Evolutionary conservation across 345 rosid genomes (phyloP), one percentile per base, ranked within the genome.

Genomic region (Draba incana): DNA sequence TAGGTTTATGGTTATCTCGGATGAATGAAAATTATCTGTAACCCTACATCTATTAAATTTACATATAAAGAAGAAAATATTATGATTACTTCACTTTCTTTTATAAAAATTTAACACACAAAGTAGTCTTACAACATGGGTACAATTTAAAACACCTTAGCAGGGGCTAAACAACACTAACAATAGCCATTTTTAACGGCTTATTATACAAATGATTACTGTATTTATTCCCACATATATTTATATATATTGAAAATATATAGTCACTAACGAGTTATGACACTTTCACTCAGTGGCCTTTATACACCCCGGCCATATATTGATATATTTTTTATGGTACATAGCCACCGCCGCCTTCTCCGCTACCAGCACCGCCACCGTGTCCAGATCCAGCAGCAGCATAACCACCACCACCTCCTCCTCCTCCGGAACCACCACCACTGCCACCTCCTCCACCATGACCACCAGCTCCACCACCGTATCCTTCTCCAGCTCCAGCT

Each of bases 401-500:
- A 48, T 67, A 67, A 43, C 76, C 70, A 50, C 74, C 73, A 20
- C 78, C 78, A 15, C 74, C 78, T 20, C 78, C 78, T 24, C 78
- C 78, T 15, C 78, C 62, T 54, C 78, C 78, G 0, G 74, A 6
- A 15, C 78, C 78, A 67, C 78, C 78, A 37, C 74, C 78, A 5
- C 77, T 71, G 0, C 72, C 77, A 1, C 77, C 77, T 51, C 77
- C 74, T 4, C 78, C 78, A 38, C 78, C 78, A 47, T 69, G 74
- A 7, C 74, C 78, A 38, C 69, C 74, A 16, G 63, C 69, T 60
- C 74, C 74, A 38, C 44, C 78, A 53, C 74, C 78, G 11, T 67
- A 67, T 60, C 78, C 78, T 20, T 68, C 78, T 60, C 78, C 78
- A 53, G 78, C 78, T 45, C 78, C 78, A 54, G n/a, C n/a, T n/a